Evolutionary conservation across 768 basidiomycete genomes (phyloP).

Genomic region (Xerocomus potaroensis): DNA sequence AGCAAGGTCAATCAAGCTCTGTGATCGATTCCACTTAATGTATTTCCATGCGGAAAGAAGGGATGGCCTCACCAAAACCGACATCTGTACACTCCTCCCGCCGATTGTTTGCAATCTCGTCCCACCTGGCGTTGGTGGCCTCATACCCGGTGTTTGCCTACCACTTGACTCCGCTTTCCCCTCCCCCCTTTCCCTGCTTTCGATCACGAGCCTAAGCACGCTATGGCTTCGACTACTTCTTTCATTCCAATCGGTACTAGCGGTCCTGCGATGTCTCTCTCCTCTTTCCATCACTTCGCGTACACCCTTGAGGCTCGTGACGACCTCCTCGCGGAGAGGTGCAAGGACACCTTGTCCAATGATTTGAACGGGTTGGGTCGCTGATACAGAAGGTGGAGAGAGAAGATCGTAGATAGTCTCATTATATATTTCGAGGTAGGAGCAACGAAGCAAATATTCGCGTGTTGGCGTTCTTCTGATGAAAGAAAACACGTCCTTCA

Average conservation of each 20-base stretch:
- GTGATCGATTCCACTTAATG: slow-evolving; percentile 4
- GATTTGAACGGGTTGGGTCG: slow-evolving; percentile 62
- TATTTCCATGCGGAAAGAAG: not conserved
- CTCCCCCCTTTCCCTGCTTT: slow-evolving; percentile 73
- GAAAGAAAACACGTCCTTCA: slow-evolving; percentile 86
- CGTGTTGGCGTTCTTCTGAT: slow-evolving; percentile 74
- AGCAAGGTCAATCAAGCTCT: slow-evolving; percentile 94
- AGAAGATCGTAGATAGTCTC: slow-evolving; percentile 85
- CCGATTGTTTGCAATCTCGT: slow-evolving; percentile 72
- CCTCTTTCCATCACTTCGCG: slow-evolving; percentile 81
- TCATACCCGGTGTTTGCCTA: slow-evolving; percentile 49
- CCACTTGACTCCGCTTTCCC: slow-evolving; percentile 36
- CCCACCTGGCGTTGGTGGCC: slow-evolving; percentile 52
- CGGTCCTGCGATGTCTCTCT: slow-evolving; percentile 83
- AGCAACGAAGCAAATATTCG: slow-evolving; percentile 92
- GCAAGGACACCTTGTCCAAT: slow-evolving; percentile 67
- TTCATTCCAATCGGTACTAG: slow-evolving; percentile 99
- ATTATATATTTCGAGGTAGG: slow-evolving; percentile 98
- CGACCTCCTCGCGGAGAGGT: slow-evolving; percentile 86
- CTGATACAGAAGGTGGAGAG: slow-evolving; percentile 56
- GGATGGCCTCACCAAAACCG: slow-evolving; percentile 51
- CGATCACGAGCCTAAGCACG: slow-evolving; percentile 89
- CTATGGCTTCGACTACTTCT: slow-evolving; percentile 92
- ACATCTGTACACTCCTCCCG: slow-evolving; percentile 74
- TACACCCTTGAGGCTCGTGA: slow-evolving; percentile 85